phyloP scores from a whole-genome alignment of 2,329 filamentous ascomycete species.

The Cladobotryum mycophilum region DNA sequence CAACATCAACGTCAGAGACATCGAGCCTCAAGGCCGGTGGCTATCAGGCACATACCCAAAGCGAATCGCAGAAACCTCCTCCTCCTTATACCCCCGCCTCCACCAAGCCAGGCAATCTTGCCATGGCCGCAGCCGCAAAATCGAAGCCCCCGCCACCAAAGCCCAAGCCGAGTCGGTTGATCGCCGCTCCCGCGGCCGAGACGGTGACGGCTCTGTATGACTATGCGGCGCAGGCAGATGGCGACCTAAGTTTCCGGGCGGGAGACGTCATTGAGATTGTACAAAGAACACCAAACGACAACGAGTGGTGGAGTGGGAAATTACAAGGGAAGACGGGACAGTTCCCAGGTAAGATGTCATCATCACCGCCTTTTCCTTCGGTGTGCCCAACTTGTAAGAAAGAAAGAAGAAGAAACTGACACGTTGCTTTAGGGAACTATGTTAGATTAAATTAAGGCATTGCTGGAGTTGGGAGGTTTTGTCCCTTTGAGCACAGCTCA shows the following conservation, averaged over 20 bases:
- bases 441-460: conserved; percentile 8
- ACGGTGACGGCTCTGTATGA: conserved; percentile 90
- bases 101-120: conserved; percentile 23
- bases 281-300: conserved; percentile 75
- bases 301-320: conserved; percentile 95
- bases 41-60: conserved; percentile 33
- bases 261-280: conserved; percentile 88
- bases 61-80: conserved; percentile 49
- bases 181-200: conserved; percentile 59
- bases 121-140: conserved; percentile 46
- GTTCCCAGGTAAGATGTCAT: conserved; percentile 70
- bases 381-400: neutral
- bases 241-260: conserved; percentile 82
- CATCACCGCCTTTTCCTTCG: neutral
- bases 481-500: no score
- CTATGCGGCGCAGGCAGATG: conserved; percentile 91
- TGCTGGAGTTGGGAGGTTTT: no score
- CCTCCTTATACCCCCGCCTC: conserved; percentile 60
- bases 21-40: conserved; percentile 28
- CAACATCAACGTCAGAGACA: conserved; percentile 16
- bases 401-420: no score
- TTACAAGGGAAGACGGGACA: conserved; percentile 76
- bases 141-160: conserved; percentile 66
- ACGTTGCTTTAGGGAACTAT: conserved; percentile 6
- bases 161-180: conserved; percentile 73